phyloP scores from a whole-genome alignment of 1,284 basidiomycete species.

The Ceratobasidium sp. region DNA sequence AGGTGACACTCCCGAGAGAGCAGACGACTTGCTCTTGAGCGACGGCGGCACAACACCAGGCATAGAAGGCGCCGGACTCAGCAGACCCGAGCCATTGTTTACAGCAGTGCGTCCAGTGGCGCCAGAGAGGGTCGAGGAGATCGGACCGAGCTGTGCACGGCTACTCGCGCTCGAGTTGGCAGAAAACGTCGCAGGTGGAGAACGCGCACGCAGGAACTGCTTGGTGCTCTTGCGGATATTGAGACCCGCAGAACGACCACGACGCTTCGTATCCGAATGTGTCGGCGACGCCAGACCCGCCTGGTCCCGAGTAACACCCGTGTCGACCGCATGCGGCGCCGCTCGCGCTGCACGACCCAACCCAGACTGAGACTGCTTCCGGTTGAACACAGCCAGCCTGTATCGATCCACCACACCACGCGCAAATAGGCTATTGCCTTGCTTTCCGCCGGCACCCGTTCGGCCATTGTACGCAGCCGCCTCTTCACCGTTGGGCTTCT shows the following conservation, averaged over 20 bases:
- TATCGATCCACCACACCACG: conserved; percentile 87
- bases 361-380: conserved; percentile 74
- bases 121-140: conserved; percentile 54
- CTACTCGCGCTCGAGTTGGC: conserved; percentile 47
- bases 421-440: conserved; percentile 82
- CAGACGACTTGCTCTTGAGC: conserved; percentile 82
- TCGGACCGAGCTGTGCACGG: conserved; percentile 62
- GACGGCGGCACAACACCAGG: conserved; percentile 66
- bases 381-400: conserved; percentile 78
- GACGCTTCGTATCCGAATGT: conserved; percentile 66
- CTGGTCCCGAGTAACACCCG: conserved; percentile 21
- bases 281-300: conserved; percentile 61
- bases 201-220: conserved; percentile 77
- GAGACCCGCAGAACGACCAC: conserved; percentile 73
- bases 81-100: conserved; percentile 33
- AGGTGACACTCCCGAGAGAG: conserved; percentile 76
- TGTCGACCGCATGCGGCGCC: background rate
- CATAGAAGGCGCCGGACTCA: conserved; percentile 44
- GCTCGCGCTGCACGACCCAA: conserved; percentile 55
- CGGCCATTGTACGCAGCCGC: conserved; percentile 57
- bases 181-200: conserved; percentile 68
- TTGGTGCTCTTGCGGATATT: conserved; percentile 78
- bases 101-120: conserved; percentile 16
- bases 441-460: conserved; percentile 68
- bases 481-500: conserved; percentile 78